Percentiles rank a stretch among this genome's conserved stretches.
Evolutionary conservation across 768 basidiomycete genomes (phyloP).

Genomic region (Russula vinacea): DNA sequence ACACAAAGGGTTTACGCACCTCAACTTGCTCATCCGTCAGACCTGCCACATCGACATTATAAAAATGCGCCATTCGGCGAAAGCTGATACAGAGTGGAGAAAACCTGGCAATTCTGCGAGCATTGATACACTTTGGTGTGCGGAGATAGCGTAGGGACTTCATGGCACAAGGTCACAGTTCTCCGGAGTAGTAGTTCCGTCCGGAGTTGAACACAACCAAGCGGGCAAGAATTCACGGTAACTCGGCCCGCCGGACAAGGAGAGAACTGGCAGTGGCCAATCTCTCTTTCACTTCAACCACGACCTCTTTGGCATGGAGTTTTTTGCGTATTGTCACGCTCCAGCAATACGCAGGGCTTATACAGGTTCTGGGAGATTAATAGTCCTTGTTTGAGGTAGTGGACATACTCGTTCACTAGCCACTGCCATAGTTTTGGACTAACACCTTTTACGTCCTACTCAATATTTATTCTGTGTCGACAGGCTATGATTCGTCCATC

Average conservation of each 20-base stretch:
- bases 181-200: no score
- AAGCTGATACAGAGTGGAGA: neutral
- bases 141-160: neutral
- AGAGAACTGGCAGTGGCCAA: neutral
- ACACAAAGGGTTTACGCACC: constrained; percentile 42
- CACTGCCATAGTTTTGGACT: constrained; percentile 29
- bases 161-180: neutral
- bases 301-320: constrained; percentile 17
- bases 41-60: constrained; percentile 70
- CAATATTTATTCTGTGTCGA: neutral
- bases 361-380: constrained; percentile 27
- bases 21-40: constrained; percentile 77
- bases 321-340: constrained; percentile 12
- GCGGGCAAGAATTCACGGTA: no score
- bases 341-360: constrained; percentile 13
- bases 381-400: constrained; percentile 31
- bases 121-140: neutral
- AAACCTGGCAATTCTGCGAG: neutral
- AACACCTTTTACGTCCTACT: constrained; percentile 7
- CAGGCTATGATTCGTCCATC: constrained; percentile 23
- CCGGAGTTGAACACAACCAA: no score
- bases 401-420: constrained; percentile 15
- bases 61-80: constrained; percentile 49
- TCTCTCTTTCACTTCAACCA: constrained; percentile 20
- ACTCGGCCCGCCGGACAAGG: constrained; percentile 7